Base-by-base conservation (phyloP, 106 monocot species). In the Apostasia shenzhenica region DNA sequence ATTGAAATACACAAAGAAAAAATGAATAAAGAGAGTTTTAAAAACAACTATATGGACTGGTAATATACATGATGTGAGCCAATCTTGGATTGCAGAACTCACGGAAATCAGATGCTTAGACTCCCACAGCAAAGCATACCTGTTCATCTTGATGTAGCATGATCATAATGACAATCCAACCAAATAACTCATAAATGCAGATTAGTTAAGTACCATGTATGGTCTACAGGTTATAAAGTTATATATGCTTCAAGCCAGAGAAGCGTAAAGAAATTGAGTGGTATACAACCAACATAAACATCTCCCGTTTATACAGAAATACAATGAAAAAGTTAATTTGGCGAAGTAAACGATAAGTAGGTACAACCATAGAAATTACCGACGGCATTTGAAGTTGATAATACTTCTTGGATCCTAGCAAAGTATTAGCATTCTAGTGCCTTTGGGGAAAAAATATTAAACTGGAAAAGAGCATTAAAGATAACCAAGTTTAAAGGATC, bases 61-160 rank as follows among this genome's bases (percentile, higher is more conserved):
- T 39, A 75, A 52, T 76, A 73, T 93, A 93, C 99, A 93, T 78
- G 92, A 87, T 74, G 92, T 85, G 10, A 99, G 77, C 93, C 92
- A 99, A 71, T 99, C 93, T 73, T 90, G 90, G 47, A 99, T 99
- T 60, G 99, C 99, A 59, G 84, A 81, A 64, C 99, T 99, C 51
- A 99, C 71, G 55, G 83, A 81, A 79, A 93, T 88, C 52, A 99
- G 66, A 81, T 89, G 77, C 75, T 99, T 85, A 53, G 99, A 90
- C 61, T 99, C 99, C 99, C 99, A 99, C 71, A 90, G 87, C 58
- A 99, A 68, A 57, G 73, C 85, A 85, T 93, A 93, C 71, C 99
- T 99, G 79, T 14, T 9, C 8, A 41, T 70, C 57, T 39, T 67
- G 71, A 58, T 48, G 67, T 67, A 75, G 41, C 5, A 41, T 39